A percentile compares a stretch with the other conserved stretches of the same genome.
Evolutionary conservation across 164 flowering plant species (phyloP).

Genomic region (Piper betle): DNA sequence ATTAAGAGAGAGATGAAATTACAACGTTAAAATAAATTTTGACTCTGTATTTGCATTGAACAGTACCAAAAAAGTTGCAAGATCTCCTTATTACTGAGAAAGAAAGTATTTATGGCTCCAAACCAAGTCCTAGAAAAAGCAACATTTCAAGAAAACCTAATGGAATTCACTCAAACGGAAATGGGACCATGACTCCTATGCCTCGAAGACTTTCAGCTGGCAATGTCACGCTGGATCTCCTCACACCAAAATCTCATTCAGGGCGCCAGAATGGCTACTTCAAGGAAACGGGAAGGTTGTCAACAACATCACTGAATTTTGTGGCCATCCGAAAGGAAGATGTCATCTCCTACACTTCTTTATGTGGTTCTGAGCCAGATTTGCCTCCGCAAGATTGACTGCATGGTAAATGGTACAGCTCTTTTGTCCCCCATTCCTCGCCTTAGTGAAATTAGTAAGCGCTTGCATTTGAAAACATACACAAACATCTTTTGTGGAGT

Average conservation of each 20-base stretch:
- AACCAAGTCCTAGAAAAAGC: slow-evolving; percentile 70
- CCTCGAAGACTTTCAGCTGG: slow-evolving; percentile 69
- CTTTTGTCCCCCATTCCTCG: not conserved
- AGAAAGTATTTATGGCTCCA: slow-evolving; percentile 88
- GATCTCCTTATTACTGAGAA: slow-evolving; percentile 73
- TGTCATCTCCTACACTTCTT: slow-evolving; percentile 63
- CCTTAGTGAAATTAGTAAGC: no score
- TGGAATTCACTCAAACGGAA: slow-evolving; percentile 58
- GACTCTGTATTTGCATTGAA: not conserved
- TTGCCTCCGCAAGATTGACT: slow-evolving; percentile 48
- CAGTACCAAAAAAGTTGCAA: slow-evolving; percentile 89
- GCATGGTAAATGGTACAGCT: not conserved
- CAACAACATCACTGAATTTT: slow-evolving; percentile 68
- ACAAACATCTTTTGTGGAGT: no score
- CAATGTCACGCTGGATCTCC: slow-evolving; percentile 44
- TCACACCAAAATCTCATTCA: slow-evolving; percentile 73
- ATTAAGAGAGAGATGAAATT: not conserved
- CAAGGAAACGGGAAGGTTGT: slow-evolving; percentile 69
- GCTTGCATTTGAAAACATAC: no score
- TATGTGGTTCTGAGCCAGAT: slow-evolving; percentile 64
- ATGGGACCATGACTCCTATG: slow-evolving; percentile 71
- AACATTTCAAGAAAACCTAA: slow-evolving; percentile 58
- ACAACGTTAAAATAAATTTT: no score
- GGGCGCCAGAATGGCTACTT: slow-evolving; percentile 81
- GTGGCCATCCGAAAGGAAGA: slow-evolving; percentile 79